Base-by-base conservation (phyloP, 768 basidiomycete species). In the Boletus sp. region DNA sequence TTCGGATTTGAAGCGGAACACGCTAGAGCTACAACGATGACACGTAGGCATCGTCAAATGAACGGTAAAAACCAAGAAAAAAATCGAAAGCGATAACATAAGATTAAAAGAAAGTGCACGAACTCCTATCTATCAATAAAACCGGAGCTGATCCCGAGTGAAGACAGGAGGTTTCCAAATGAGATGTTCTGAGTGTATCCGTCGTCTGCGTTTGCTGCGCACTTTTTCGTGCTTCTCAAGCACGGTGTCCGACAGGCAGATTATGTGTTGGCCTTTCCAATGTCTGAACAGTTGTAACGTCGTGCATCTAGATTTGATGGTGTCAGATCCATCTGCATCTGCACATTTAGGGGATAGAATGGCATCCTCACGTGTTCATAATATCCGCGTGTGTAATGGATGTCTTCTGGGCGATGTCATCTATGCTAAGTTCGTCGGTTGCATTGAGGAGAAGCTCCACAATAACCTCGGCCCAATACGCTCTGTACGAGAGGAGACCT, bases 391-490 rank as follows among this genome's bases (percentile, higher is more conserved):
- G 94, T 5, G 93, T 94, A 72, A 99, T 95, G 15, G 92, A 82
- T 4, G 96, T 98, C 76, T 85, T 90, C 73, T 95, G 90, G 9
- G 97, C 95, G 63, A 99, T 95, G 67, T 98, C 97, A 66, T 99
- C 97, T 64, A 99, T 89, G 71, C 89, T 92, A 53, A 98, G 78
- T 64, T 93, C 91, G 52, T 87, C 83, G 15, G 73, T 76, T 20
- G 83, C 80, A 58, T 80, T 83, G 59, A 96, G 75, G 45, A 99
- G 76, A 32, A 94, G 78, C 56, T 98, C 94, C 66, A 98, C 87
- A 66, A 98, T 98, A 49, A 89, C 91, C 72, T 98, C 95, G 49
- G 90, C 90, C 97, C 97, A 99, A 67, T 95, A 99, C 36, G 96
- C 92, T 53, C 96, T 82, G 72, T 99, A 99, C 41, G 90, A 80